A percentile compares a stretch with the other conserved stretches of the same genome.
Evolutionary conservation across 2,329 filamentous ascomycete genomes (phyloP).

Genomic region (Colletotrichum neosansevieriae): DNA sequence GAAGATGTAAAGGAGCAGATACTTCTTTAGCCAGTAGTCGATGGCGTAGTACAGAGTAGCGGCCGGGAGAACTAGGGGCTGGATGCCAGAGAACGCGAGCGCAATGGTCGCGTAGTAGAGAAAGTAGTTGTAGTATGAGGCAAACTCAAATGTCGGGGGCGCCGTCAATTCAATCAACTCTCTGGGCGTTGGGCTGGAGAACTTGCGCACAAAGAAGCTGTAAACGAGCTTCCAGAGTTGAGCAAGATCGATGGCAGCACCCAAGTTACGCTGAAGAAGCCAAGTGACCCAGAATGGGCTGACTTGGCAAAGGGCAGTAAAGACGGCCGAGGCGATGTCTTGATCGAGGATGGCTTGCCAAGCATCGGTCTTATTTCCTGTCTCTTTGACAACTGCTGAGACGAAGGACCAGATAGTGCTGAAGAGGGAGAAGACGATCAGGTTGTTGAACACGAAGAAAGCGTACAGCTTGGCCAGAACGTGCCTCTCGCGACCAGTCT

Average conservation of each 20-base stretch:
- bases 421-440: conserved; percentile 94
- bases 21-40: conserved; percentile 94
- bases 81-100: conserved; percentile 84
- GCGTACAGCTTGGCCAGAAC: conserved; percentile 91
- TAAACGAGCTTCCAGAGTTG: conserved; percentile 88
- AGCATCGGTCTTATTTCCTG: conserved; percentile 65
- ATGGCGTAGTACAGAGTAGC: conserved; percentile 90
- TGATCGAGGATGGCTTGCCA: conserved; percentile 77
- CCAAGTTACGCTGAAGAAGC: conserved; percentile 91
- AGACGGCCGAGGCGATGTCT: conserved; percentile 72
- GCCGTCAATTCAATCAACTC: conserved; percentile 94
- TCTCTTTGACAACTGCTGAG: conserved; percentile 71
- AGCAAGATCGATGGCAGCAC: conserved; percentile 92
- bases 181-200: conserved; percentile 87
- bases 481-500: conserved; percentile 91
- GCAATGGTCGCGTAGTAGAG: conserved; percentile 93
- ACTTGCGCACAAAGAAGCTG: conserved; percentile 86
- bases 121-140: conserved; percentile 98
- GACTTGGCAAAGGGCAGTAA: conserved; percentile 82
- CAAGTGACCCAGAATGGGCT: conserved; percentile 96
- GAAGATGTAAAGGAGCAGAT: conserved; percentile 93
- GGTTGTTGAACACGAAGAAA: conserved; percentile 98
- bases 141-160: conserved; percentile 92
- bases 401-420: conserved; percentile 84
- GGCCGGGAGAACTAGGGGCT: conserved; percentile 87